A percentile compares a stretch with the other conserved stretches of the same genome.
Conservation (phyloP, 805 yeast species). For the Candida maltosa region DNA sequence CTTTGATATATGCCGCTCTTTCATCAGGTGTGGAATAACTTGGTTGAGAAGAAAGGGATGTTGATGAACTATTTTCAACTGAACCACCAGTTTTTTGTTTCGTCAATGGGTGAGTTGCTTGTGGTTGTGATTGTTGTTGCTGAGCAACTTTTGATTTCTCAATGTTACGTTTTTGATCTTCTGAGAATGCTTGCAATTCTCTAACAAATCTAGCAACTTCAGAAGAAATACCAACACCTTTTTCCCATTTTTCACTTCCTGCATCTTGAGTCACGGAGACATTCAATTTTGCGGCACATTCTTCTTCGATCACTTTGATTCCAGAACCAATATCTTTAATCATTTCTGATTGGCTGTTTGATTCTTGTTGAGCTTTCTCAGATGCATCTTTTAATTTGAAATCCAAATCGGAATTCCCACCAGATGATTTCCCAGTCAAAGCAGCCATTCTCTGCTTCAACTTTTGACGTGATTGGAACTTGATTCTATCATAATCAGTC, state of each 20-base stretch:
- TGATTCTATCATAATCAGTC: constrained; percentile 78
- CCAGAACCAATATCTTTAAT: constrained; percentile 71
- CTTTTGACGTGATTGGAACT: constrained; percentile 75
- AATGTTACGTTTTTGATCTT: constrained; percentile 8
- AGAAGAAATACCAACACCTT: constrained; percentile 70
- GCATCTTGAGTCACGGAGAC: constrained; percentile 40
- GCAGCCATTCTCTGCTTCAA: constrained; percentile 89
- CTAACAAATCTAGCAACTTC: constrained; percentile 61
- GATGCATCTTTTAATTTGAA: constrained; percentile 49
- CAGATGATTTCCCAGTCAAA: constrained; percentile 67
- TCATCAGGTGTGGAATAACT: constrained; percentile 53
- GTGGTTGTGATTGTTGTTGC: not conserved
- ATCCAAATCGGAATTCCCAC: constrained; percentile 53
- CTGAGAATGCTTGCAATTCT: constrained; percentile 38
- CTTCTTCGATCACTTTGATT: constrained; percentile 59
- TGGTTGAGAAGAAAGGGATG: not conserved
- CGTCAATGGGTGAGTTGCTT: constrained; percentile 10
- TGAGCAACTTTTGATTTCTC: constrained; percentile 8
- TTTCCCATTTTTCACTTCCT: constrained; percentile 73
- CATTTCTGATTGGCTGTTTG: constrained; percentile 53
- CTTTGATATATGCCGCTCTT: constrained; percentile 76
- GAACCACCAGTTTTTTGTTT: constrained; percentile 11
- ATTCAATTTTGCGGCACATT: constrained; percentile 41
- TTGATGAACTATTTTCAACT: constrained; percentile 15
- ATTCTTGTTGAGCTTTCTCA: constrained; percentile 49